Percentiles rank a stretch among this genome's conserved stretches.
These are phyloP conservation scores for Arthonia radiata DNA, from an alignment of 495 filamentous ascomycete genomes.

Conservation along the genomic window DNA sequence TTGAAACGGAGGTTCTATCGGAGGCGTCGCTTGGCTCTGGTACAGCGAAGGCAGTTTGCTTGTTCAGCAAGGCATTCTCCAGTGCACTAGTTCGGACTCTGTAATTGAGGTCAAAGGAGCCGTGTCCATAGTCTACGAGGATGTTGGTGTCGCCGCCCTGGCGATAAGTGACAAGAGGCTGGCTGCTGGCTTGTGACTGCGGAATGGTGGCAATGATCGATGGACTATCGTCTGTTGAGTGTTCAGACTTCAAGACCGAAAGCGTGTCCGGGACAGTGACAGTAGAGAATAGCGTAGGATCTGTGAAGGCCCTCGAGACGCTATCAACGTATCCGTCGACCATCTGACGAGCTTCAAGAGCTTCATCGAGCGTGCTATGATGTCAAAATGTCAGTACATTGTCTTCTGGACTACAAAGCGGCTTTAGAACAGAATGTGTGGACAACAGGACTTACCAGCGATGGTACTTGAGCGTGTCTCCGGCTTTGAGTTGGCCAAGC, in stretches of 20 bases:
- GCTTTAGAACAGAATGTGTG: no score
- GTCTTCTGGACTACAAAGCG: no score
- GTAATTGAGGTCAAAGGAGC: slow-evolving; percentile 24
- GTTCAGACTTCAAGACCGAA: no score
- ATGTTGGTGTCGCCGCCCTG: slow-evolving; percentile 31
- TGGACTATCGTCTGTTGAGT: slow-evolving; percentile 4
- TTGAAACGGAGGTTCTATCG: slow-evolving; percentile 9
- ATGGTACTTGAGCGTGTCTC: slow-evolving; percentile 24
- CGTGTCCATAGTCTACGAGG: slow-evolving; percentile 27
- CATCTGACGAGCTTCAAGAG: slow-evolving; percentile 13
- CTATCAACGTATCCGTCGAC: slow-evolving; percentile 16
- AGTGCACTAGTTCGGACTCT: slow-evolving; percentile 23
- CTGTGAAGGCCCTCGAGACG: slow-evolving; percentile 9
- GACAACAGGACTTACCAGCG: no score
- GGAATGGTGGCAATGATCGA: slow-evolving; percentile 16
- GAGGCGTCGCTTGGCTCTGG: no score
- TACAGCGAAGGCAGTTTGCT: no score
- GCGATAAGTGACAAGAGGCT: slow-evolving; percentile 21
- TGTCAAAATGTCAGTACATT: no score
- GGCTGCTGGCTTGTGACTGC: slow-evolving; percentile 14
- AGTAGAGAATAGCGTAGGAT: slow-evolving; percentile 7
- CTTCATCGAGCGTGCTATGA: slow-evolving; percentile 23
- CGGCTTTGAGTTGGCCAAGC: slow-evolving; percentile 33
- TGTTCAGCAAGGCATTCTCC: slow-evolving; percentile 16
- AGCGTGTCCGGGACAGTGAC: slow-evolving; percentile 2